Percentiles rank a stretch among this genome's conserved stretches.
phyloP scores from a whole-genome alignment of 441 rosid genomes.

The Populus tomentosa region DNA sequence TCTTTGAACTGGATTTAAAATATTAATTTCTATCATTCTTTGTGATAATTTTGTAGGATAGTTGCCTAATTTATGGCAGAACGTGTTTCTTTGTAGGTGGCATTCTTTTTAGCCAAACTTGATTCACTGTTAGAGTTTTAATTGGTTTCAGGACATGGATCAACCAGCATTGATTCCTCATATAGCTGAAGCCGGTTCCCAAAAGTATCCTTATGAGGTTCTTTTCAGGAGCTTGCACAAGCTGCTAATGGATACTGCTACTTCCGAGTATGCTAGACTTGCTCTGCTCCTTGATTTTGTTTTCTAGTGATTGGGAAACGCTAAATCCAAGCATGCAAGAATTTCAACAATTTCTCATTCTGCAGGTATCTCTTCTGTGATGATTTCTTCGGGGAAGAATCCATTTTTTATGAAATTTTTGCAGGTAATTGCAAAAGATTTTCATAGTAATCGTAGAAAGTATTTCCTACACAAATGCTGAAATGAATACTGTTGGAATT shows the following conservation, averaged over 20 bases:
- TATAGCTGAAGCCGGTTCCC: slow-evolving; percentile 96
- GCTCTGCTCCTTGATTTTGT: slow-evolving; percentile 26
- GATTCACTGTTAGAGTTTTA: slow-evolving; percentile 17
- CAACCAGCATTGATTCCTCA: slow-evolving; percentile 99
- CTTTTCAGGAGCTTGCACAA: slow-evolving; percentile 97
- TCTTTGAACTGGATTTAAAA: slow-evolving; percentile 7
- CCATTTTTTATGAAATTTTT: slow-evolving; percentile 83
- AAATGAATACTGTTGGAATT: background rate
- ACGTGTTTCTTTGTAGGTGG: background rate
- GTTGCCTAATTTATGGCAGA: background rate
- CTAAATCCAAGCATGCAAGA: background rate
- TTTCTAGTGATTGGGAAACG: slow-evolving; percentile 1
- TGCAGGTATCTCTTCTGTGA: slow-evolving; percentile 94
- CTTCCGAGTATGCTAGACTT: slow-evolving; percentile 78
- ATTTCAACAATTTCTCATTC: slow-evolving; percentile 3
- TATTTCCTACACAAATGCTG: background rate
- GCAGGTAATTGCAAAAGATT: slow-evolving; percentile 45
- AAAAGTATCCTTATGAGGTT: slow-evolving; percentile 96
- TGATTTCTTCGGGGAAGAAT: slow-evolving; percentile 96
- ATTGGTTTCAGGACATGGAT: slow-evolving; percentile 79
- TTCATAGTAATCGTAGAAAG: background rate
- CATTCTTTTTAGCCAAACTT: slow-evolving; percentile 8
- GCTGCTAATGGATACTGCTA: slow-evolving; percentile 98
- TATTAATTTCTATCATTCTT: background rate
- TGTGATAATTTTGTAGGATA: background rate